Evolutionary conservation across 345 rosid genomes (phyloP), one percentile per base, ranked within the genome.

Genomic region (Citrus mangshanensis): DNA sequence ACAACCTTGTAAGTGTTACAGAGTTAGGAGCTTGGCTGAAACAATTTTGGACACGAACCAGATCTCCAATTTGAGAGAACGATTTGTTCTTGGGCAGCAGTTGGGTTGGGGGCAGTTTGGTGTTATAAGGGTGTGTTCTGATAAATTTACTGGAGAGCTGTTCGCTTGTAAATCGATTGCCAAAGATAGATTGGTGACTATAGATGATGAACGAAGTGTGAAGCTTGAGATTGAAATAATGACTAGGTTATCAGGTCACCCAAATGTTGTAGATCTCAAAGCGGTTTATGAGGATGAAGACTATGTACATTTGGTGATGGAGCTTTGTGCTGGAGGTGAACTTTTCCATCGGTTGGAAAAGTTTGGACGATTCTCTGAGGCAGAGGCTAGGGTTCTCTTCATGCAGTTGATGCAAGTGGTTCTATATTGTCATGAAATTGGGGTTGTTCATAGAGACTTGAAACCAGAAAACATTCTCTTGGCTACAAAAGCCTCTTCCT

Each of bases 71-170:
- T 81, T 91, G 86, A 88, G 82, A 56, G 95, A 91, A 65, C 78
- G 83, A 49, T 89, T 85, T 58, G 66, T 72, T 46, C 88, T 89
- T 37, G 90, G 91, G 32, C 86, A 87, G 70, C 89, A 88, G 65
- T 75, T 91, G 83, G 95, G 93, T n/a, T 89, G 88, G 93, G 93
- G 95, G 56, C 91, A 89, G 78, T 91, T 91, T 75, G 93, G 95
- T 78, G 88, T 91, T 51, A 89, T 91, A 67, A 86, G 91, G 78
- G 84, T 74, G 37, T 91, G 95, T 81, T 84, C 91, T 18, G 90
- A 91, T 80, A 89, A 87, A 83, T 59, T 84, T 9, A 87, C 89
- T 6, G 86, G 95, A 77, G 95, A 89, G 84, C 84, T 83, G 42
- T 76, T 88, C 42, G 92, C 95, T 0, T 91, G 94, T 85, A 89